Base-by-base conservation (phyloP, 1,284 basidiomycete genomes). In the Puccinia coronata region DNA sequence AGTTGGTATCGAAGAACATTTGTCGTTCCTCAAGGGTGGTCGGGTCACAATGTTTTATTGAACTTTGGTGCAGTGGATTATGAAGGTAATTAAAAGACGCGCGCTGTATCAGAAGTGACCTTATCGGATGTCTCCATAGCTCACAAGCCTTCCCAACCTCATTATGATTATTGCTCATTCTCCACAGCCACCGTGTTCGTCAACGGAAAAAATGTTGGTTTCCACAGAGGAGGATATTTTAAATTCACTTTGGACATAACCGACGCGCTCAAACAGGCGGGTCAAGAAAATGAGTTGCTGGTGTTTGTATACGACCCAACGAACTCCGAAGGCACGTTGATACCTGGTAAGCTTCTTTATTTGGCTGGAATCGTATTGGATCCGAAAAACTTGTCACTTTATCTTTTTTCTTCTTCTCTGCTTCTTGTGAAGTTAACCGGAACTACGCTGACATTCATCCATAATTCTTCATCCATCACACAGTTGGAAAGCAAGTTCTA, bases 261-360 rank as follows among this genome's bases (percentile, higher is more conserved):
- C 41, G 39, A 57, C 59, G 57, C 69, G 51, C 39, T 82, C 53
- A 47, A 79, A 9, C 34, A 18, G 36, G 41, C 70, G 28, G 77
- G 71, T 49, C 25, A 79, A 63, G 57, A 43, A n/a, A 82, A 82
- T 55, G 82, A 82, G 34, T 25, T 82, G 20, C n/a, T 82, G 41
- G 82, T 82, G 28, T 80, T 80, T 75, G 70, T 82, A 16, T 80
- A 82, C 69, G 82, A 82, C 73, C 82, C 82, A 25, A 80, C 82
- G 12, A 51, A 80, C 25, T 69, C 47, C 6, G 36, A 69, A 43
- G 55, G 53, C 20, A 71, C 63, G 11, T 39, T 71, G n/a, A 70
- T 71, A 28, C 82, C 59, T 28, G 11, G 75, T 75, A 25, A 80
- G 70, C 69, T 53, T 63, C 53, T n/a, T n/a, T n/a, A n/a, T n/a